Base-by-base conservation (phyloP, 1,284 basidiomycete species). In the Spongiforma sp. region DNA sequence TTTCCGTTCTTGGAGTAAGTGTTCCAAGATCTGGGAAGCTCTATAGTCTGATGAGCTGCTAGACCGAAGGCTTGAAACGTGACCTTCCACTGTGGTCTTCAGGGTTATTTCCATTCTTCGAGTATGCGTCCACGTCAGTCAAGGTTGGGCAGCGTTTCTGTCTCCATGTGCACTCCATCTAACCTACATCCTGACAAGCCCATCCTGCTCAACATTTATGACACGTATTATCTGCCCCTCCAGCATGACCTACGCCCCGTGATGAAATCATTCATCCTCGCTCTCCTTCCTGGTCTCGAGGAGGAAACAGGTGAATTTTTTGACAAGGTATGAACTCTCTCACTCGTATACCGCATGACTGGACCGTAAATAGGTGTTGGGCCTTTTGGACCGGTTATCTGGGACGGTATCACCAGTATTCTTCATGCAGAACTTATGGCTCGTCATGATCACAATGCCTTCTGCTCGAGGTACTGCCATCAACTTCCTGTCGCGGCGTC, bases 231-330 rank as follows among this genome's bases (percentile, higher is more conserved):
- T 77, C 81, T 99, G 6, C 95, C 97, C 0, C 81, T 99, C 11
- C 89, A 94, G 78, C 82, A 82, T 21, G 86, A 88, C 54, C 83
- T 99, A 21, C 89, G 97, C 26, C 96, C 96, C 9, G 84, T 95
- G 34, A 95, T 94, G 81, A 98, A 97, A 74, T 93, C 97, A 0
- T 91, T 99, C 73, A 94, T 98, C 57, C 85, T 99, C 52, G 94
- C 97, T 0, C 78, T 99, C 24, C 84, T 99, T 8, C 97, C 98
- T 2, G 96, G 96, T 0, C 81, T 98, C 55, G 96, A 98, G 77
- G 96, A 99, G 77, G 96, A 98, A 76, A 95, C 93, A 0, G 94
- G 95, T 4, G 96, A 99, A 77, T 98, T 94, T 79, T 99, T 99
- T 71, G 97, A 99, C 58, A 94, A 94, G 81, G 95, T 93, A 63